Base-by-base conservation (phyloP, 176 grass and related monocot species). In the Carex cristatella region DNA sequence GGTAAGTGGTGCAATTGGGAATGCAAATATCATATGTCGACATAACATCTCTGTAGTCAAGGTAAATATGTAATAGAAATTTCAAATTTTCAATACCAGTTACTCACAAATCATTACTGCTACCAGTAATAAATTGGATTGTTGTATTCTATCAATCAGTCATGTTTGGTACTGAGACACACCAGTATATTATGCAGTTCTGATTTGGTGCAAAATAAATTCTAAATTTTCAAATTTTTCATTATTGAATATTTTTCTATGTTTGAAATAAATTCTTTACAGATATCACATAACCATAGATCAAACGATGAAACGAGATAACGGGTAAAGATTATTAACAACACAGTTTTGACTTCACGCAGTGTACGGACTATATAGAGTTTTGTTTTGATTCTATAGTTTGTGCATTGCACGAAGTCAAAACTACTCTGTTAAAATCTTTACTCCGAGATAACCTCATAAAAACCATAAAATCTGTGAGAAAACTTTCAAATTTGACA, bases 41-140 rank as follows among this genome's bases (percentile, higher is more conserved):
- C 87, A 89, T 58, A 85, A 89, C 27, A 82, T 81, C 16, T 75
- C 83, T 75, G 76, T 89, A 13, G 83, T 85, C 57, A 89, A 85
- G 87, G 87, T 89, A 23, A 23, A 23, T 23, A 23, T 23, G 23
- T 23, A 38, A 69, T 40, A 40, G 31, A 14, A 13, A 69, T 38
- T 69, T 69, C 38, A 40, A 40, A 40, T 40, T 40, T 40, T 40
- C 66, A 28, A 28, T 63, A 28, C 60, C 60, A 62, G 16, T 62
- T 62, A 15, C 65, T 0, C 32, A 7, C 4, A 12, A 69, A 38
- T 69, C 7, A 35, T 37, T 9, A 28, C 23, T 65, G 19, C 23
- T 67, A 68, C 65, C 7, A 23, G n/a, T 2, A 63, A 63, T 63
- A n/a, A 23, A 63, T 61, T 30, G 2, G 18, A 63, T 30, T 9